Evolutionary conservation across 2,329 filamentous ascomycete species (phyloP).

Genomic region (Lizonia empirigonia): DNA sequence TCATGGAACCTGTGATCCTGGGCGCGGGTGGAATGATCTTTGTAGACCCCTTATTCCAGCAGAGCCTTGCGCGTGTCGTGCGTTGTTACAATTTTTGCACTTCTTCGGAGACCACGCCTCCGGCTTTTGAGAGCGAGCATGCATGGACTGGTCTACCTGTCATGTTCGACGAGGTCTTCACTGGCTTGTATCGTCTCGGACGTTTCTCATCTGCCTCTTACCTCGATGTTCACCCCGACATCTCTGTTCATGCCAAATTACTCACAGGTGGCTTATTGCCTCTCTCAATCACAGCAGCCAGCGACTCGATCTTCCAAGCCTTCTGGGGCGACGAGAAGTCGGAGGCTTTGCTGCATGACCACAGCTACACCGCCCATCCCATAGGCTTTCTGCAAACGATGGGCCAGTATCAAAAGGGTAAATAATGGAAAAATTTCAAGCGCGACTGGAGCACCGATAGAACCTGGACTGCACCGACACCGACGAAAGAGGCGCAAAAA

Average conservation of each 20-base stretch:
- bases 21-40: constrained; percentile 86
- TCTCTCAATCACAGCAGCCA: constrained; percentile 76
- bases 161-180: constrained; percentile 87
- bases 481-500: not conserved
- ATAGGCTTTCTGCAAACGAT: constrained; percentile 73
- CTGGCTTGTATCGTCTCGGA: constrained; percentile 81
- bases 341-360: constrained; percentile 80
- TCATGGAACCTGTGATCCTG: constrained; percentile 80
- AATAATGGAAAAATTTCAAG: constrained; percentile 18
- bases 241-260: constrained; percentile 82
- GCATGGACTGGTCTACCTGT: constrained; percentile 77
- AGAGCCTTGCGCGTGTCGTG: constrained; percentile 69
- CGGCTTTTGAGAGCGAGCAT: constrained; percentile 5
- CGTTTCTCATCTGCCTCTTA: constrained; percentile 73
- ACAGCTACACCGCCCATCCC: constrained; percentile 85
- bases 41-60: constrained; percentile 83
- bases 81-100: constrained; percentile 64
- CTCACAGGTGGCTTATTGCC: constrained; percentile 81
- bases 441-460: not conserved
- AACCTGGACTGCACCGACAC: not conserved
- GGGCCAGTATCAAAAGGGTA: constrained; percentile 22
- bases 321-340: constrained; percentile 76
- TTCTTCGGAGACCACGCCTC: constrained; percentile 1
- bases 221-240: constrained; percentile 70
- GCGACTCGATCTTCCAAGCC: constrained; percentile 71